Evolutionary conservation across 2,329 filamentous ascomycete genomes (phyloP).

Genomic region (Monosporascus sp.): DNA sequence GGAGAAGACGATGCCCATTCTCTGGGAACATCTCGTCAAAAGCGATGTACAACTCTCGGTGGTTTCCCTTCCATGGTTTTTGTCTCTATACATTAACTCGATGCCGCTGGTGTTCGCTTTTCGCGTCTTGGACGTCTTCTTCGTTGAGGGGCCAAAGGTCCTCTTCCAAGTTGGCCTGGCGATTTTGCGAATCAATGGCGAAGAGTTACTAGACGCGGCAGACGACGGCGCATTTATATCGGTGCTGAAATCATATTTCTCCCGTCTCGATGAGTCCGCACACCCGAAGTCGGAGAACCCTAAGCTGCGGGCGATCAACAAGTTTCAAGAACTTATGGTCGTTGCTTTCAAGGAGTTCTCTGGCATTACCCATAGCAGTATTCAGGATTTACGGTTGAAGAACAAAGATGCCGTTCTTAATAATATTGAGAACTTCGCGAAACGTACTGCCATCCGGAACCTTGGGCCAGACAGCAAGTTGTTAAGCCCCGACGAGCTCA

Average conservation of each 20-base stretch:
- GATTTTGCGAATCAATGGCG: conserved; percentile 95
- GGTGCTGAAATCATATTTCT: conserved; percentile 91
- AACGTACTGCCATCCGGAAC: conserved; percentile 92
- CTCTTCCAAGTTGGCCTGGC: conserved; percentile 94
- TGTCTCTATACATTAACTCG: conserved; percentile 97
- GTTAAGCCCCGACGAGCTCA: conserved; percentile 77
- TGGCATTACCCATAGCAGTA: conserved; percentile 86
- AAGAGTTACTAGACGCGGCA: conserved; percentile 85
- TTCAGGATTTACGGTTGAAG: conserved; percentile 81
- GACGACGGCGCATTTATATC: conserved; percentile 98
- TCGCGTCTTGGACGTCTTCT: conserved; percentile 94
- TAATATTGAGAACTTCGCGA: conserved; percentile 96
- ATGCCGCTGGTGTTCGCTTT: conserved; percentile 99
- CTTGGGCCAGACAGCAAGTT: conserved; percentile 94
- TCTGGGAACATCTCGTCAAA: conserved; percentile 97
- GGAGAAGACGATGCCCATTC: conserved; percentile 97
- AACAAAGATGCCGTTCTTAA: conserved; percentile 93
- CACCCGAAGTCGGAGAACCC: conserved; percentile 94
- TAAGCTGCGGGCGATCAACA: conserved; percentile 87
- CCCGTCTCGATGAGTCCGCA: conserved; percentile 86
- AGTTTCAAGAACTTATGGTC: conserved; percentile 98
- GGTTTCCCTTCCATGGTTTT: conserved; percentile 94
- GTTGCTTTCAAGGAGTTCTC: conserved; percentile 98
- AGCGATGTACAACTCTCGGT: conserved; percentile 96
- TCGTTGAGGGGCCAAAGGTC: conserved; percentile 94